Conservation (phyloP, 805 yeast species). For the Schwanniomyces polymorphus region DNA sequence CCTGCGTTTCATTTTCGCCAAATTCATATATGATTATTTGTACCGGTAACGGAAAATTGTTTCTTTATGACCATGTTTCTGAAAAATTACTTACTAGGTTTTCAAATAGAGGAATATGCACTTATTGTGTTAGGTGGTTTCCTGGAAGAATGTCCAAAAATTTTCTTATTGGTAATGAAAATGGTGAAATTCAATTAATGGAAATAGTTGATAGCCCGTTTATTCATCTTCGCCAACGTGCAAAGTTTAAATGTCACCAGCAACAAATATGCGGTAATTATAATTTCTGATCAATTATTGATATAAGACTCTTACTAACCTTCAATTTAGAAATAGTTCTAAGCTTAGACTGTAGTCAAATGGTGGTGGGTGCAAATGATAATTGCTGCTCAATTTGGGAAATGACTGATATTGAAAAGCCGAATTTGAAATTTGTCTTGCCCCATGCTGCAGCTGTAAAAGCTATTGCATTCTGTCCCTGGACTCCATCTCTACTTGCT, state of each 20-base stretch:
- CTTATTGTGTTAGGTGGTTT: slow-evolving; percentile 65
- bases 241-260: slow-evolving; percentile 24
- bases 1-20: slow-evolving; percentile 58
- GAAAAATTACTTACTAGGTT: slow-evolving; percentile 13
- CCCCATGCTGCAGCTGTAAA: slow-evolving; percentile 86
- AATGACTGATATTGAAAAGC: slow-evolving; percentile 38
- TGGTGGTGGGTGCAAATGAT: slow-evolving; percentile 86
- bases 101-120: slow-evolving; percentile 32
- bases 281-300: neutral
- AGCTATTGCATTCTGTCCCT: slow-evolving; percentile 88
- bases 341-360: slow-evolving; percentile 49
- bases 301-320: slow-evolving; percentile 15
- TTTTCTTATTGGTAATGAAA: slow-evolving; percentile 66
- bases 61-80: slow-evolving; percentile 41
- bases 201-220: slow-evolving; percentile 17
- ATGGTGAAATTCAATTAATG: slow-evolving; percentile 55
- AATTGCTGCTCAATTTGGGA: slow-evolving; percentile 81
- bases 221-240: slow-evolving; percentile 5
- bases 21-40: slow-evolving; percentile 54
- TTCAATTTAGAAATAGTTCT: slow-evolving; percentile 53
- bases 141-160: slow-evolving; percentile 25
- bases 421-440: slow-evolving; percentile 48
- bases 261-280: slow-evolving; percentile 41
- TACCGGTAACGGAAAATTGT: slow-evolving; percentile 54
- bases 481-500: slow-evolving; percentile 77